phyloP scores from a whole-genome alignment of 805 yeast species.

The Ogataea nakhonphanomensis region DNA sequence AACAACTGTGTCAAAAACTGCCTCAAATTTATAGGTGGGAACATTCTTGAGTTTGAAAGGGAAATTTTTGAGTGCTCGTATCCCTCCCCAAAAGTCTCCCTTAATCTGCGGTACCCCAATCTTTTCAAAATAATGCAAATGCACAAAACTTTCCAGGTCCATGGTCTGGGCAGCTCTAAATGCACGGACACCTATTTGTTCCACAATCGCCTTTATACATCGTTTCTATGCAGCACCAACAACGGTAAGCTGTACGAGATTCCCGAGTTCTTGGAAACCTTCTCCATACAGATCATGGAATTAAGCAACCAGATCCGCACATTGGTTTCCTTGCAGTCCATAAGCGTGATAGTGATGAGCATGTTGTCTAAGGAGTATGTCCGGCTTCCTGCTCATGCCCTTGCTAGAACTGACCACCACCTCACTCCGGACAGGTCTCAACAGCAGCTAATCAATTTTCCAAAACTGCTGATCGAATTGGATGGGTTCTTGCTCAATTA shows the following conservation, averaged over 20 bases:
- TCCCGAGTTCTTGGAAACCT: slow-evolving; percentile 21
- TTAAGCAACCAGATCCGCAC: slow-evolving; percentile 12
- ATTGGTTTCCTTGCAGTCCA: slow-evolving; percentile 17
- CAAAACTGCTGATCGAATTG: slow-evolving; percentile 10
- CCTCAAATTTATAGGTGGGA: slow-evolving; percentile 15
- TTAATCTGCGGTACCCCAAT: slow-evolving; percentile 21
- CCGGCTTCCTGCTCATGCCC: slow-evolving; percentile 6
- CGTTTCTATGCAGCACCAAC: slow-evolving; percentile 17
- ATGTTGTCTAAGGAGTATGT: slow-evolving; percentile 7
- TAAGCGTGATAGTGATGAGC: slow-evolving; percentile 18
- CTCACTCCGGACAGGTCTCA: slow-evolving; percentile 6
- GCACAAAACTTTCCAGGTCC: slow-evolving; percentile 2
- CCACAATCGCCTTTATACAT: slow-evolving; percentile 18
- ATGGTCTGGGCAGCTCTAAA: too few relatives aligned
- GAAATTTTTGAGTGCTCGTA: slow-evolving; percentile 18
- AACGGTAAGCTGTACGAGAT: slow-evolving; percentile 14
- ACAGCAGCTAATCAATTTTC: slow-evolving; percentile 12
- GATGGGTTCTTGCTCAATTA: slow-evolving; percentile 12
- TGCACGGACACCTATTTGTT: slow-evolving; percentile 9
- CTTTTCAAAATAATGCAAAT: slow-evolving; percentile 15
- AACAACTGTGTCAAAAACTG: slow-evolving; percentile 20
- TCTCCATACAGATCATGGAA: slow-evolving; percentile 15
- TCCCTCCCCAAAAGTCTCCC: slow-evolving; percentile 13
- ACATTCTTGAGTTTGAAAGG: slow-evolving; percentile 22
- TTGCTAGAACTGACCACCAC: neutral